Percentiles rank a stretch among this genome's conserved stretches.
phyloP scores from a whole-genome alignment of 768 basidiomycete genomes.

The Lactarius akahatsu region DNA sequence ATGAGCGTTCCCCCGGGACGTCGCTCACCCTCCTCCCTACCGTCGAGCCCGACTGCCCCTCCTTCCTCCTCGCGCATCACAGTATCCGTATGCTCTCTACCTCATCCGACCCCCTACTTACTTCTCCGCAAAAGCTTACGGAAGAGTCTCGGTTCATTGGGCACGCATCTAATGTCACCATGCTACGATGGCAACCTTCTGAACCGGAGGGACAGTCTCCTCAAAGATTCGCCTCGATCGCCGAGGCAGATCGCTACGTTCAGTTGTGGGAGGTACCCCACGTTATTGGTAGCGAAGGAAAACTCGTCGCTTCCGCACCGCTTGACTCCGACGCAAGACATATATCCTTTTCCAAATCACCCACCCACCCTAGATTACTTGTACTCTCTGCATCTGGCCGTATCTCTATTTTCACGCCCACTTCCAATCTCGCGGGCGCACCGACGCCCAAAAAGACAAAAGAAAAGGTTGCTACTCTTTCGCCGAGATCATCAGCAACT shows the following conservation, averaged over 20 bases:
- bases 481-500: slow-evolving; percentile 51
- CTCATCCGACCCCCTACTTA: slow-evolving; percentile 31
- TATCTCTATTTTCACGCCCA: slow-evolving; percentile 56
- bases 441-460: slow-evolving; percentile 42
- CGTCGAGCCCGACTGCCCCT: slow-evolving; percentile 35
- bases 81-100: slow-evolving; percentile 53
- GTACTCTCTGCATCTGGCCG: slow-evolving; percentile 60
- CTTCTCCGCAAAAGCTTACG: slow-evolving; percentile 44
- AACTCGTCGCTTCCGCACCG: slow-evolving; percentile 57
- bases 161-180: slow-evolving; percentile 57
- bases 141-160: slow-evolving; percentile 58
- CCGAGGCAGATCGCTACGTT: slow-evolving; percentile 60
- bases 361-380: slow-evolving; percentile 44
- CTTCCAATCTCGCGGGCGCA: slow-evolving; percentile 43
- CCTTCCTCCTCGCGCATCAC: slow-evolving; percentile 61
- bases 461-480: slow-evolving; percentile 49
- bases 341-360: slow-evolving; percentile 36
- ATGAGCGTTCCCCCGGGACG: slow-evolving; percentile 59
- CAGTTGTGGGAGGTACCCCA: slow-evolving; percentile 59
- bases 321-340: slow-evolving; percentile 62
- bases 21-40: slow-evolving; percentile 47
- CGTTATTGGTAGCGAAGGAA: slow-evolving; percentile 45
- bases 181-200: slow-evolving; percentile 51
- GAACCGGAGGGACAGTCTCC: slow-evolving; percentile 37
- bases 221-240: slow-evolving; percentile 55